A percentile compares a stretch with the other conserved stretches of the same genome.
Conservation (phyloP, 2,329 filamentous ascomycete genomes). For the Colletotrichum tropicicola region DNA sequence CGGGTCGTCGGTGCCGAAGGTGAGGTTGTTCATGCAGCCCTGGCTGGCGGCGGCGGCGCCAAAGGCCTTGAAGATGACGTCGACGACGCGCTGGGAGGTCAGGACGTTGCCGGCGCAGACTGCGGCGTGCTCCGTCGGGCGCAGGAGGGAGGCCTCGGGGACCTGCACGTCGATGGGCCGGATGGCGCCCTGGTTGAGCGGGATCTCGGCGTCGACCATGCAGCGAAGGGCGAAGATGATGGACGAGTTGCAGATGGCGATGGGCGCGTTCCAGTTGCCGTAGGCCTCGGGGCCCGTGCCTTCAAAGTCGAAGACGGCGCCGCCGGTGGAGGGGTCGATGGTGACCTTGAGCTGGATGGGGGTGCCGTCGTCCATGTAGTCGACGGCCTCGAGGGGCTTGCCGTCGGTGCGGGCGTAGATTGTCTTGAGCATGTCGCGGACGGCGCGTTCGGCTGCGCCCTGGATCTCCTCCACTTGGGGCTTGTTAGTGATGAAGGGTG, state of each 20-base stretch:
- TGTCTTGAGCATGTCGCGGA: conserved; percentile 76
- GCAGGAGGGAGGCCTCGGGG: conserved; percentile 62
- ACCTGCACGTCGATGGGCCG: conserved; percentile 79
- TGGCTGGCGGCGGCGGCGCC: conserved; percentile 78
- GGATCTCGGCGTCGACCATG: conserved; percentile 43
- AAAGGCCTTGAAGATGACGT: conserved; percentile 81
- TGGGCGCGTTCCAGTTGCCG: conserved; percentile 40
- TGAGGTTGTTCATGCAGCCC: conserved; percentile 84
- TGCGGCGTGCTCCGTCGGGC: conserved; percentile 41
- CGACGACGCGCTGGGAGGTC: conserved; percentile 51
- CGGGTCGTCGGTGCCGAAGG: conserved; percentile 73
- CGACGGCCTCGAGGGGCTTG: conserved; percentile 75
- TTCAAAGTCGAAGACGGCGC: conserved; percentile 70
- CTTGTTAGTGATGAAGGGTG: not conserved
- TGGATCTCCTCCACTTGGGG: conserved; percentile 81
- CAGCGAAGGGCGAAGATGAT: conserved; percentile 44
- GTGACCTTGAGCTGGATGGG: conserved; percentile 79
- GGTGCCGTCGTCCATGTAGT: conserved; percentile 89
- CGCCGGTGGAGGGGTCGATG: conserved; percentile 78
- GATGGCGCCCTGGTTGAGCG: conserved; percentile 63
- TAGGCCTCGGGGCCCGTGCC: conserved; percentile 41
- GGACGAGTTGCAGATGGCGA: conserved; percentile 43
- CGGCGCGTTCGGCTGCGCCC: conserved; percentile 79
- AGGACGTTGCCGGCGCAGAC: conserved; percentile 43
- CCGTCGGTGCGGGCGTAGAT: conserved; percentile 76